Conservation (phyloP, 176 grass and related monocot species). For the Areca catechu region DNA sequence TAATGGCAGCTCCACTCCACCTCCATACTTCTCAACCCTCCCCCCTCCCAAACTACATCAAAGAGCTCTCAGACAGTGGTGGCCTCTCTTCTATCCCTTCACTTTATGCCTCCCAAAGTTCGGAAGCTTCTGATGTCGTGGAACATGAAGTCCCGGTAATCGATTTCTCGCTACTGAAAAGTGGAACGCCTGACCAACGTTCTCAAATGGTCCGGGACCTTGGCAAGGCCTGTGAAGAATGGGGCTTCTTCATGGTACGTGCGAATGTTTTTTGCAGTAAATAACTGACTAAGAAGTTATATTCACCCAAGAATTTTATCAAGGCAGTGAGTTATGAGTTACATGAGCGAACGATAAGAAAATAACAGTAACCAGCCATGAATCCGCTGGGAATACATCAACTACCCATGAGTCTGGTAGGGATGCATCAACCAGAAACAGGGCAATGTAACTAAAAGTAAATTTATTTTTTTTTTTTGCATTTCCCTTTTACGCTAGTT, state of each 20-base stretch:
- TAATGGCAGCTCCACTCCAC: background rate
- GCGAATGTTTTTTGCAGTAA: too few relatives aligned
- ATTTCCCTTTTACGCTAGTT: too few relatives aligned
- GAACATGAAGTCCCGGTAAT: conserved; percentile 36
- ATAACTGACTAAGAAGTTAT: too few relatives aligned
- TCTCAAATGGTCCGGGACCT: conserved; percentile 26
- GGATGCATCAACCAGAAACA: too few relatives aligned
- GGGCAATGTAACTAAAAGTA: too few relatives aligned
- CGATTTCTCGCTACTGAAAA: conserved; percentile 34
- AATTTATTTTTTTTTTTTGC: too few relatives aligned
- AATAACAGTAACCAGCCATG: too few relatives aligned
- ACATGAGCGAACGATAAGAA: too few relatives aligned
- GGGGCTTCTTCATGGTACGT: conserved; percentile 78
- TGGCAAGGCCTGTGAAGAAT: conserved; percentile 47
- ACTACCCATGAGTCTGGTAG: too few relatives aligned
- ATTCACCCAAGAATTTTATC: too few relatives aligned
- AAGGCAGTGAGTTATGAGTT: too few relatives aligned
- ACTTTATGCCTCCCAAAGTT: background rate
- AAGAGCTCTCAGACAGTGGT: conserved; percentile 1
- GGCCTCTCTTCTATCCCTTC: background rate
- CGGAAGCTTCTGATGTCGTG: background rate
- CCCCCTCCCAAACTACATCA: conserved; percentile 2
- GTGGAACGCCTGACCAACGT: conserved; percentile 25
- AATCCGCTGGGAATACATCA: too few relatives aligned
- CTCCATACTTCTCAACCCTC: background rate